Percentiles rank a stretch among this genome's conserved stretches.
Evolutionary conservation across 805 yeast genomes (phyloP).

Genomic region (Saturnispora kantuleensis): DNA sequence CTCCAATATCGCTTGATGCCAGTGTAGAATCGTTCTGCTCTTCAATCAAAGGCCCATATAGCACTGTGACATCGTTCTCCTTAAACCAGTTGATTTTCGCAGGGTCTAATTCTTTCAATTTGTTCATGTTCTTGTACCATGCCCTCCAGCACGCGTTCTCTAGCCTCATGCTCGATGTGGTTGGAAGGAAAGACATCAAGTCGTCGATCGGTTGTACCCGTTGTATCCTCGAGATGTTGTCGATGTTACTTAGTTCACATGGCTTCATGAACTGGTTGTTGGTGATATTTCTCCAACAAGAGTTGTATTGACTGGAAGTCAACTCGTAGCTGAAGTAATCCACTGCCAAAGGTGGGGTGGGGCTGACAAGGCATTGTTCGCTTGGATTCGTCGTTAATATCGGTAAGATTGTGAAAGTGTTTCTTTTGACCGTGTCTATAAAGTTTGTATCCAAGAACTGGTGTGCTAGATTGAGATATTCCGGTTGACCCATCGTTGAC

Average conservation of each 20-base stretch:
- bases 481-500: background rate
- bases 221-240: slow-evolving; percentile 16
- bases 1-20: background rate
- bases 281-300: slow-evolving; percentile 34
- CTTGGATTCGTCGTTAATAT: slow-evolving; percentile 16
- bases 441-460: slow-evolving; percentile 26
- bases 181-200: slow-evolving; percentile 26
- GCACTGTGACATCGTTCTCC: slow-evolving; percentile 43
- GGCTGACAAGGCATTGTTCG: slow-evolving; percentile 6
- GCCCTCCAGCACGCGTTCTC: slow-evolving; percentile 92
- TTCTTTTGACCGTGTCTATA: slow-evolving; percentile 14
- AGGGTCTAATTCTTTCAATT: slow-evolving; percentile 39
- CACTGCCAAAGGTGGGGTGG: slow-evolving; percentile 23
- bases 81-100: slow-evolving; percentile 43
- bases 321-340: slow-evolving; percentile 33
- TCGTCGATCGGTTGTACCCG: slow-evolving; percentile 24
- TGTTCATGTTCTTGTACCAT: slow-evolving; percentile 75
- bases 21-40: slow-evolving; percentile 2
- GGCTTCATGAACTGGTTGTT: slow-evolving; percentile 28
- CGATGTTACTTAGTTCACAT: slow-evolving; percentile 23
- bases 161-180: slow-evolving; percentile 35
- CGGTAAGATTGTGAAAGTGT: slow-evolving; percentile 20
- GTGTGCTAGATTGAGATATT: slow-evolving; percentile 17
- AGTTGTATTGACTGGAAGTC: slow-evolving; percentile 28
- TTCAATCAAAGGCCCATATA: slow-evolving; percentile 39